Evolutionary conservation across 768 basidiomycete species (phyloP).

Genomic region (Paxillus rubicundulus): DNA sequence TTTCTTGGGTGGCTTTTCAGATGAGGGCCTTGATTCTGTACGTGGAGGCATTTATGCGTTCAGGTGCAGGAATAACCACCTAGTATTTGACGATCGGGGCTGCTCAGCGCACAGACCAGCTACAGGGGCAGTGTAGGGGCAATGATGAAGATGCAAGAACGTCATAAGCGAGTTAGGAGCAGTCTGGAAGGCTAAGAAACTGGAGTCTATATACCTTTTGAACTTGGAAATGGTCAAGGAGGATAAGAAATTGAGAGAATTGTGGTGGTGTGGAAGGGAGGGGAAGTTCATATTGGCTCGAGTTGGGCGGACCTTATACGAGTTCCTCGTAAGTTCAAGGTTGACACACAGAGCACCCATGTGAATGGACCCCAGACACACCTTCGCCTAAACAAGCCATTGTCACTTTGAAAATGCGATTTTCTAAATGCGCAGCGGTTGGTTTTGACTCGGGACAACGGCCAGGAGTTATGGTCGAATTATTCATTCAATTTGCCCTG

Average conservation of each 20-base stretch:
- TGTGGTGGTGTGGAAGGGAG: conserved; percentile 41
- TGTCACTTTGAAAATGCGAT: not conserved
- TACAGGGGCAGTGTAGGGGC: conserved; percentile 28
- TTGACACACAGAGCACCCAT: conserved; percentile 22
- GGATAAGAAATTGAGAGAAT: conserved; percentile 15
- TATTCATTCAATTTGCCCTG: not conserved
- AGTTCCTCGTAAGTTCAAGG: conserved; percentile 25
- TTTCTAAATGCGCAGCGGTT: not conserved
- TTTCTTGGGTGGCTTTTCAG: conserved; percentile 56
- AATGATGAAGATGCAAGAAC: conserved; percentile 1
- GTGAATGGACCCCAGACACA: conserved; percentile 29
- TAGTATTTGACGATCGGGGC: conserved; percentile 10
- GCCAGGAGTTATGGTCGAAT: conserved; percentile 1
- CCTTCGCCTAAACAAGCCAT: conserved; percentile 18
- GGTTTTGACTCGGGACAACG: not conserved
- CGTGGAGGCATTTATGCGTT: conserved; percentile 43
- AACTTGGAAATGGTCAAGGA: conserved; percentile 8
- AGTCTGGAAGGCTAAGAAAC: not conserved
- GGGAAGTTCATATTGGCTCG: conserved; percentile 50
- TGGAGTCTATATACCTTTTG: conserved; percentile 10
- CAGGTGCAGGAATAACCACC: conserved; percentile 6
- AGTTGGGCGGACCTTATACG: conserved; percentile 60
- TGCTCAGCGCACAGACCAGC: conserved; percentile 26
- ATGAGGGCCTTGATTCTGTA: conserved; percentile 36
- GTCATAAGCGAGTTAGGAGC: conserved; percentile 7